Percentiles rank a stretch among this genome's conserved stretches.
phyloP scores from a whole-genome alignment of 2,329 filamentous ascomycete species.

The Colletotrichum sojae region DNA sequence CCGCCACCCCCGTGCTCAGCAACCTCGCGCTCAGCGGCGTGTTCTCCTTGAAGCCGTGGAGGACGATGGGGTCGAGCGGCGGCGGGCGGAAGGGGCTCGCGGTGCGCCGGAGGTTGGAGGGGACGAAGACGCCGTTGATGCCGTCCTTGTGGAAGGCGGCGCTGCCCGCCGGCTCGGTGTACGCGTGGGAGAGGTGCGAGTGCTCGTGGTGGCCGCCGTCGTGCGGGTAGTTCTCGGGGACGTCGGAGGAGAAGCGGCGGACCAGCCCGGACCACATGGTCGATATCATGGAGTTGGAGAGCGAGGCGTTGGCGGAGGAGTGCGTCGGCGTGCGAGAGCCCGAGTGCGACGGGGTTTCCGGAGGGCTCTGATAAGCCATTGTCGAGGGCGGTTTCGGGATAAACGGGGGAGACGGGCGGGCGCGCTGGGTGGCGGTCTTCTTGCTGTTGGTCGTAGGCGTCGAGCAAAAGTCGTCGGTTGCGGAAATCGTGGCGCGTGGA shows the following conservation, averaged over 20 bases:
- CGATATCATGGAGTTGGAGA: slow-evolving; percentile 50
- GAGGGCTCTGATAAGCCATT: slow-evolving; percentile 37
- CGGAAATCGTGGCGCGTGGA: too few species aligned
- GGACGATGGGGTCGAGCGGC: slow-evolving; percentile 83
- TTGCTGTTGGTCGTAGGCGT: not conserved
- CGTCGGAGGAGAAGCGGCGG: slow-evolving; percentile 73
- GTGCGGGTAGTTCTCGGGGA: slow-evolving; percentile 47
- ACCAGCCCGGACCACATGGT: slow-evolving; percentile 74
- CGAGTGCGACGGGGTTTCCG: slow-evolving; percentile 45
- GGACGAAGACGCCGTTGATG: slow-evolving; percentile 72
- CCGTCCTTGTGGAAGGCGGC: slow-evolving; percentile 55
- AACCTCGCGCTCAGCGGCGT: slow-evolving; percentile 75
- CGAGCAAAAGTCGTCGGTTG: too few species aligned
- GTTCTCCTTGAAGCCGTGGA: slow-evolving; percentile 75
- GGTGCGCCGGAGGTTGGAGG: slow-evolving; percentile 68
- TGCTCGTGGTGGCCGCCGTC: slow-evolving; percentile 41
- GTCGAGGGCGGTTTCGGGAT: not conserved
- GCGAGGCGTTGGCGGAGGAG: slow-evolving; percentile 46
- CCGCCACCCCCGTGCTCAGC: slow-evolving; percentile 81
- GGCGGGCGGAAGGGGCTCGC: slow-evolving; percentile 89
- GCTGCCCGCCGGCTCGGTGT: slow-evolving; percentile 41
- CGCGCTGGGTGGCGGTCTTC: too few species aligned
- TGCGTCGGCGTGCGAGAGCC: slow-evolving; percentile 47
- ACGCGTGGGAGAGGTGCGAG: slow-evolving; percentile 45
- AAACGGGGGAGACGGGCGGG: not conserved